Evolutionary conservation across 2,329 filamentous ascomycete genomes (phyloP).

Genomic region (Clarireedia paspali): DNA sequence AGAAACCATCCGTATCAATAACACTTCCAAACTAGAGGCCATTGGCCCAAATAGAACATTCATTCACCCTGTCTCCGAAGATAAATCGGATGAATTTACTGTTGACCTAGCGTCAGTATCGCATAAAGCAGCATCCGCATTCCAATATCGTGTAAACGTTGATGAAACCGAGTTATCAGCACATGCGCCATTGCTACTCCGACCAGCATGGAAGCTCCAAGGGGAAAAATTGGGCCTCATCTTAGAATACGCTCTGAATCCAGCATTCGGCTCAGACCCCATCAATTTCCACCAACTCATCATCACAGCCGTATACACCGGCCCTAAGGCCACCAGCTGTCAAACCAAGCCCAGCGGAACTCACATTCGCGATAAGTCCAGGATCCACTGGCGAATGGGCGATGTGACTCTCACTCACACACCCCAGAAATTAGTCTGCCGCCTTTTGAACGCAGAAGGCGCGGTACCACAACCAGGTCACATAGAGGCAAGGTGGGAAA

Average conservation of each 20-base stretch:
- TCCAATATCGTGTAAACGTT: slow-evolving; percentile 84
- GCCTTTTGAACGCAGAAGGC: slow-evolving; percentile 66
- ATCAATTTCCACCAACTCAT: slow-evolving; percentile 67
- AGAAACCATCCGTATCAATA: slow-evolving; percentile 15
- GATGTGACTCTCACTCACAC: slow-evolving; percentile 57
- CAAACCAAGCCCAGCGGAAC: slow-evolving; percentile 76
- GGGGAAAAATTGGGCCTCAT: slow-evolving; percentile 80
- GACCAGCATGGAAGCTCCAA: slow-evolving; percentile 69
- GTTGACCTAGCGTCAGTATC: slow-evolving; percentile 65
- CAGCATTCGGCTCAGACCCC: slow-evolving; percentile 38
- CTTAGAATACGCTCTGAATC: slow-evolving; percentile 78
- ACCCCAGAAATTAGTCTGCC: slow-evolving; percentile 71
- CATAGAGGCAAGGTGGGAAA: slow-evolving; percentile 79
- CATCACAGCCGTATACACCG: slow-evolving; percentile 64
- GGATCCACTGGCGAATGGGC: slow-evolving; percentile 75
- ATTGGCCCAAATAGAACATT: slow-evolving; percentile 93
- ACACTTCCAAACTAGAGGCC: slow-evolving; percentile 63
- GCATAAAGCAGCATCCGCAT: slow-evolving; percentile 66
- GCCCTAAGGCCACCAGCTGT: slow-evolving; percentile 54
- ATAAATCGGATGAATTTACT: slow-evolving; percentile 70
- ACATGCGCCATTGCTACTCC: slow-evolving; percentile 55
- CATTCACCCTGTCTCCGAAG: slow-evolving; percentile 57
- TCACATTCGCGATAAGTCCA: slow-evolving; percentile 66
- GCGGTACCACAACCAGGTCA: slow-evolving; percentile 64
- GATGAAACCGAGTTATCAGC: slow-evolving; percentile 47